A percentile compares a stretch with the other conserved stretches of the same genome.
Conservation (phyloP, 352 stramenopile genomes). For the Plasmopara viticola region DNA sequence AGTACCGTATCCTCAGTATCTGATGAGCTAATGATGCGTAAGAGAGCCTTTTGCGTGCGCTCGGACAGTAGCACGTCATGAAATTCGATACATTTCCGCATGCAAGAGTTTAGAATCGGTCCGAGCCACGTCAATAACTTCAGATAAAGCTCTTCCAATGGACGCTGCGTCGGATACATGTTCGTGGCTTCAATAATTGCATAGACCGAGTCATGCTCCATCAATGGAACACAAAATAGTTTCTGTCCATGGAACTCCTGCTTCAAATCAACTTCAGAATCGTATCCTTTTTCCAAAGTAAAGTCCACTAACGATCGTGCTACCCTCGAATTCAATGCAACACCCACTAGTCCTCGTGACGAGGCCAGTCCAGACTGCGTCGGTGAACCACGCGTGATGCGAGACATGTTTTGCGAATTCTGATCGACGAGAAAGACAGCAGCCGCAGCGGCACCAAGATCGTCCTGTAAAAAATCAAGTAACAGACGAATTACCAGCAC, state of each 20-base stretch:
- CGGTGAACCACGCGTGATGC: slow-evolving; percentile 42
- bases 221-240: too few species aligned
- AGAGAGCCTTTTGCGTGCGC: slow-evolving; percentile 74
- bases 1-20: too few species aligned
- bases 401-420: slow-evolving; percentile 71
- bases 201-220: too few species aligned
- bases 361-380: slow-evolving; percentile 48
- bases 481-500: slow-evolving; percentile 68
- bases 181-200: too few species aligned
- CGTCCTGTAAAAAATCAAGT: slow-evolving; percentile 55
- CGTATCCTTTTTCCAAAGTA: too few species aligned
- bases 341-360: slow-evolving; percentile 47
- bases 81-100: slow-evolving; percentile 84
- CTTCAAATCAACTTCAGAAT: too few species aligned
- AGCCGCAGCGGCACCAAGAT: slow-evolving; percentile 41
- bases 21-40: slow-evolving; percentile 80
- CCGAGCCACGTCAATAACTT: slow-evolving; percentile 57
- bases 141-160: too few species aligned
- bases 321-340: slow-evolving; percentile 28
- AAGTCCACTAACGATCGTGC: slow-evolving; percentile 15
- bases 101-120: slow-evolving; percentile 73
- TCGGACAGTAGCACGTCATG: slow-evolving; percentile 78
- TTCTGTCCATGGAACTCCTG: too few species aligned
- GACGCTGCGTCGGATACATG: too few species aligned
- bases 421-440: slow-evolving; percentile 74